Percentiles rank a stretch among this genome's conserved stretches.
Conservation (phyloP, 108 stramenopile species). For the Chaetoceros muelleri region DNA sequence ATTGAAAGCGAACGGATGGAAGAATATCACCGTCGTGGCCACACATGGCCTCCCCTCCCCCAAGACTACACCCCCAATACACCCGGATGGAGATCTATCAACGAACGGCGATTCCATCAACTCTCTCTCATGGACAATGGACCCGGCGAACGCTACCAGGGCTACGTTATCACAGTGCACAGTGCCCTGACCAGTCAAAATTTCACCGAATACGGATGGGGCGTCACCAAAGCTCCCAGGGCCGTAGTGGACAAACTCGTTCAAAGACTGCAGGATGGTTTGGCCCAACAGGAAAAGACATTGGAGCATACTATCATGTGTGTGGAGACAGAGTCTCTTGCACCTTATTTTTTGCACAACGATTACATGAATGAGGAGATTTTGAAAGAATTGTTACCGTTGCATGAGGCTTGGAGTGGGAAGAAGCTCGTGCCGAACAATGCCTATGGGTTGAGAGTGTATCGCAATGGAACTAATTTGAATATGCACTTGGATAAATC, state of each 20-base stretch:
- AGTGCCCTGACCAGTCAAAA: constrained; percentile 32
- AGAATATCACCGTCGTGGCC: constrained; percentile 12
- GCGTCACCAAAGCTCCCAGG: constrained; percentile 46
- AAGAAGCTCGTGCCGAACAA: constrained; percentile 20
- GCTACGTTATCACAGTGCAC: constrained; percentile 24
- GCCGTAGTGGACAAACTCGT: constrained; percentile 38
- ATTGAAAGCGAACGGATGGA: constrained; percentile 12
- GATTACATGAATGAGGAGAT: constrained; percentile 5
- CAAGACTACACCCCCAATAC: constrained; percentile 10
- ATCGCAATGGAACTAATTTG: constrained; percentile 32
- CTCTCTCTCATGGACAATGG: constrained; percentile 12
- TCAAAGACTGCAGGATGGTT: constrained; percentile 29
- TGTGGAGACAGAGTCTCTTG: constrained; percentile 6
- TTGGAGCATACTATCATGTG: constrained; percentile 9
- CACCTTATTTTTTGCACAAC: constrained; percentile 10
- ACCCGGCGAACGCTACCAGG: constrained; percentile 32
- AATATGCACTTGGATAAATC: constrained; percentile 52
- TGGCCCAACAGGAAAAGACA: constrained; percentile 7
- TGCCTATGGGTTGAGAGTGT: constrained; percentile 41
- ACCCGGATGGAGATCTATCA: constrained; percentile 4
- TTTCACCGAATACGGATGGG: constrained; percentile 71
- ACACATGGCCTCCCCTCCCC: constrained; percentile 13
- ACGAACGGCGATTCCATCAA: constrained; percentile 10
- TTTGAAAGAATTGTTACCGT: constrained; percentile 12
- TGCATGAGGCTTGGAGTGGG: constrained; percentile 31